phyloP scores from a whole-genome alignment of 2,329 filamentous ascomycete genomes.

The Calycina marina region DNA sequence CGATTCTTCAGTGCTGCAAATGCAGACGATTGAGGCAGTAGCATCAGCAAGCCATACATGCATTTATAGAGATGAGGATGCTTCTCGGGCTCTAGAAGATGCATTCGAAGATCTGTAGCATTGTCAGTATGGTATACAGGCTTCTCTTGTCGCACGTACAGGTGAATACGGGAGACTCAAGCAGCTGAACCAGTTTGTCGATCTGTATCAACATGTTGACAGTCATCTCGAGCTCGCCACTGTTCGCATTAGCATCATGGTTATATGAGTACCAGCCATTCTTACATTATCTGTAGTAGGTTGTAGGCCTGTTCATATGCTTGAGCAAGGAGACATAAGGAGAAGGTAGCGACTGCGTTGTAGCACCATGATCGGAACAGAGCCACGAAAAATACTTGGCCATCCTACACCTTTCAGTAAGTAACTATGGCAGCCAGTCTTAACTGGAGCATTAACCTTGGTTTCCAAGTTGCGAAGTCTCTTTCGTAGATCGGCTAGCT shows the following conservation, averaged over 20 bases:
- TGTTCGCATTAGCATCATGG: conserved; percentile 26
- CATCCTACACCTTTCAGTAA: conserved; percentile 47
- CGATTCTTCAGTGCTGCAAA: conserved; percentile 95
- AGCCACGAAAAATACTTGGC: conserved; percentile 87
- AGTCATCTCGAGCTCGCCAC: conserved; percentile 94
- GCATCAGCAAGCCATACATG: conserved; percentile 91
- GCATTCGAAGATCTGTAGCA: conserved; percentile 67
- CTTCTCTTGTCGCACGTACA: conserved; percentile 53
- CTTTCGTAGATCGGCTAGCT: conserved; percentile 81
- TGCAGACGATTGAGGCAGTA: conserved; percentile 92
- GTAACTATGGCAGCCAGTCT: background rate
- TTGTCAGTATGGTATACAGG: conserved; percentile 7
- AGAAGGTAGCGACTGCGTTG: conserved; percentile 95
- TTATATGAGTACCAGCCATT: background rate
- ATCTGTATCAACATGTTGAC: conserved; percentile 98
- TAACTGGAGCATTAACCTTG: conserved; percentile 36
- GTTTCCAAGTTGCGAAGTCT: conserved; percentile 80
- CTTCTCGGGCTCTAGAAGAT: conserved; percentile 87
- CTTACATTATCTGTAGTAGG: conserved; percentile 81
- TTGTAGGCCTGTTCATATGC: conserved; percentile 98
- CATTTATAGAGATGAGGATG: conserved; percentile 96
- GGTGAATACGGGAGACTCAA: conserved; percentile 95
- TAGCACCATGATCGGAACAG: conserved; percentile 97
- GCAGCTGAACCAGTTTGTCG: conserved; percentile 90
- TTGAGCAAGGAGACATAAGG: conserved; percentile 84